Conservation (phyloP, 2,329 filamentous ascomycete genomes). For the Calonectria pseudoturangicola region DNA sequence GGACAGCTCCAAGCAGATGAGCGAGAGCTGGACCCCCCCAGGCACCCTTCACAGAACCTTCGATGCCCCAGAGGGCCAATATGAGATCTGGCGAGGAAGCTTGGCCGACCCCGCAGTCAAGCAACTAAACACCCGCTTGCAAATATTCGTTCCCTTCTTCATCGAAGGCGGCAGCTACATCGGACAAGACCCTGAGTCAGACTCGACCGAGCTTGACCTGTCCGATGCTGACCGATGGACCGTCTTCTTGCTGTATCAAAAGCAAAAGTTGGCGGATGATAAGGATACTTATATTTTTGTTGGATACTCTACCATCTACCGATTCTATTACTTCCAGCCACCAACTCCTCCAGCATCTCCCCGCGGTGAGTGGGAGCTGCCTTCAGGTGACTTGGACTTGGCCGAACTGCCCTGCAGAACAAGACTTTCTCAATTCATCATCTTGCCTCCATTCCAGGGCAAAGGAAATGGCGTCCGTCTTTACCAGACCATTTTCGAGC, state of each 20-base stretch:
- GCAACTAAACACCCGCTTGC: constrained; percentile 85
- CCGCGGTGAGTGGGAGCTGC: constrained; percentile 65
- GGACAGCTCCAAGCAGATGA: constrained; percentile 68
- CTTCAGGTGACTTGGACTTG: constrained; percentile 68
- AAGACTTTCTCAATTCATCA: constrained; percentile 93
- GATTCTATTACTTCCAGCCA: constrained; percentile 82
- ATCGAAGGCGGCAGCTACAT: constrained; percentile 95
- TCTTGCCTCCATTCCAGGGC: constrained; percentile 90
- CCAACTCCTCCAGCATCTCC: constrained; percentile 66
- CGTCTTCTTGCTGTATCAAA: constrained; percentile 89
- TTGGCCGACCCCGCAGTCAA: constrained; percentile 82
- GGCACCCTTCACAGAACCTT: constrained; percentile 82
- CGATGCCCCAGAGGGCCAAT: constrained; percentile 76
- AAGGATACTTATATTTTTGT: constrained; percentile 84
- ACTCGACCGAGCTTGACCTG: constrained; percentile 79
- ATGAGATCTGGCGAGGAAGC: constrained; percentile 89
- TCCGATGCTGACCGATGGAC: constrained; percentile 90
- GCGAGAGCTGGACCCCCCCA: constrained; percentile 79
- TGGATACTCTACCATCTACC: constrained; percentile 93
- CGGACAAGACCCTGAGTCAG: constrained; percentile 65
- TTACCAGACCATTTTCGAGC: constrained; percentile 85
- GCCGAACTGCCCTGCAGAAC: constrained; percentile 83
- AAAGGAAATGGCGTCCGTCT: constrained; percentile 86
- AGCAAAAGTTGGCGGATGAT: constrained; percentile 66
- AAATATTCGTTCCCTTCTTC: constrained; percentile 88